Conservation (phyloP, 495 filamentous ascomycete species). For the Neurospora sp. region DNA sequence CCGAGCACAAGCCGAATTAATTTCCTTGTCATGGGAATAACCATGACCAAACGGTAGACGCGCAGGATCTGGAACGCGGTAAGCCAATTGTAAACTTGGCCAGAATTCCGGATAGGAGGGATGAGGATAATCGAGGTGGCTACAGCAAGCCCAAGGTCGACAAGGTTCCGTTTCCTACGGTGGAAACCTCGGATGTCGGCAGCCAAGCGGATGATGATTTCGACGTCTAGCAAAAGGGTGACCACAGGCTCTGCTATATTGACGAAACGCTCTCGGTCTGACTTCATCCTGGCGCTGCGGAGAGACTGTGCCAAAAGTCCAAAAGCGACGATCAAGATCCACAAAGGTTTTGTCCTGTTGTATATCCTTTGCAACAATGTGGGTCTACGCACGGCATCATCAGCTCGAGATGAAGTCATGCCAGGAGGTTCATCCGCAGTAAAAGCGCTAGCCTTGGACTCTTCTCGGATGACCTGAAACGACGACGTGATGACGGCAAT, state of each 20-base stretch:
- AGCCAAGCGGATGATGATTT: conserved; percentile 72
- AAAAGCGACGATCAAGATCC: conserved; percentile 70
- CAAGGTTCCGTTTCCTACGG: conserved; percentile 56
- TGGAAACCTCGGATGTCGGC: conserved; percentile 75
- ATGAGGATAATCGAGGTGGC: conserved; percentile 80
- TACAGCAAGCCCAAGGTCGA: conserved; percentile 70
- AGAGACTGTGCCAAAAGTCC: conserved; percentile 66
- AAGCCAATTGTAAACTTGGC: conserved; percentile 74
- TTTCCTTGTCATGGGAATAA: conserved; percentile 73
- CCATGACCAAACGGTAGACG: conserved; percentile 84
- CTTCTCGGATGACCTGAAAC: conserved; percentile 96
- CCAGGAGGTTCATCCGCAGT: conserved; percentile 52
- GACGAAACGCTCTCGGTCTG: conserved; percentile 36
- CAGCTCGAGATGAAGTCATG: not conserved
- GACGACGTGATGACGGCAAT: conserved; percentile 98
- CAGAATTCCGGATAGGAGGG: conserved; percentile 66
- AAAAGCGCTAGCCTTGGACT: conserved; percentile 90
- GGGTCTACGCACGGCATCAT: conserved; percentile 19
- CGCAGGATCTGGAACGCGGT: conserved; percentile 89
- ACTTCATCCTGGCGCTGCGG: conserved; percentile 63
- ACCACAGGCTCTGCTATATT: conserved; percentile 63
- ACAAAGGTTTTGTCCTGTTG: conserved; percentile 62
- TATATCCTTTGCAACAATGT: conserved; percentile 58
- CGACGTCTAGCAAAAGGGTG: conserved; percentile 66
- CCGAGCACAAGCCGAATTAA: conserved; percentile 82